Evolutionary conservation across 2,329 filamentous ascomycete genomes (phyloP).

Genomic region (Ophiostoma tasmaniense): DNA sequence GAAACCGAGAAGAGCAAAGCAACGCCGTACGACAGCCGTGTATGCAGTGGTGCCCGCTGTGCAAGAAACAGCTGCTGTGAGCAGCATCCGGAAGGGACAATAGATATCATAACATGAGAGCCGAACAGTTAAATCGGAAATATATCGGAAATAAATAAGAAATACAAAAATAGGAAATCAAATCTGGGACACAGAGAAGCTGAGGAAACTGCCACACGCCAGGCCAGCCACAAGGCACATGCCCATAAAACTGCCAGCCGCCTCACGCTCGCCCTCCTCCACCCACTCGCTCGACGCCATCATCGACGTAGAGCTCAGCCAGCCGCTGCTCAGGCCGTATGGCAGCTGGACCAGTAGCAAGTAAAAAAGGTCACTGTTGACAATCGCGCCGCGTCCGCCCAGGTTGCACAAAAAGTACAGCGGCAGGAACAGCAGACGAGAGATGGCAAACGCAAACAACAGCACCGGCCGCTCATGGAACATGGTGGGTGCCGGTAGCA

Average conservation of each 20-base stretch:
- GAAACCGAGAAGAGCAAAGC: neutral
- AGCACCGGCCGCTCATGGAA: slow-evolving; percentile 54
- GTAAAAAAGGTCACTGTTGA: slow-evolving; percentile 82
- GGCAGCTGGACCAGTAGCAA: slow-evolving; percentile 71
- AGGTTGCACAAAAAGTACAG: slow-evolving; percentile 89
- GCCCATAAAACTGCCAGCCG: slow-evolving; percentile 89
- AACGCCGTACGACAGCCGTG: neutral
- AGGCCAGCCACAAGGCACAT: slow-evolving; percentile 79
- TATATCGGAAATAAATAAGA: neutral
- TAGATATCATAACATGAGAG: neutral
- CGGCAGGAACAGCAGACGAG: slow-evolving; percentile 64
- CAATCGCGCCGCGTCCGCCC: slow-evolving; percentile 60
- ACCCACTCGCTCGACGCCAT: slow-evolving; percentile 82
- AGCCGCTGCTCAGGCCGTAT: slow-evolving; percentile 82
- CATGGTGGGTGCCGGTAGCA: slow-evolving; percentile 39
- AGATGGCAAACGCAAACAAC: slow-evolving; percentile 59
- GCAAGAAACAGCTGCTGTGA: neutral
- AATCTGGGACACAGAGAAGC: slow-evolving; percentile 61
- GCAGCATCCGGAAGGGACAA: neutral
- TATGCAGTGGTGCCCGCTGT: neutral
- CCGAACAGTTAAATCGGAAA: too few species aligned
- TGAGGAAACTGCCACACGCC: slow-evolving; percentile 77
- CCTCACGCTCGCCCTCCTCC: slow-evolving; percentile 72
- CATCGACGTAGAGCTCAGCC: slow-evolving; percentile 80
- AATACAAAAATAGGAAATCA: slow-evolving; percentile 22